Percentiles rank a stretch among this genome's conserved stretches.
phyloP scores from a whole-genome alignment of 106 monocot genomes.

The Triglochin maritima region DNA sequence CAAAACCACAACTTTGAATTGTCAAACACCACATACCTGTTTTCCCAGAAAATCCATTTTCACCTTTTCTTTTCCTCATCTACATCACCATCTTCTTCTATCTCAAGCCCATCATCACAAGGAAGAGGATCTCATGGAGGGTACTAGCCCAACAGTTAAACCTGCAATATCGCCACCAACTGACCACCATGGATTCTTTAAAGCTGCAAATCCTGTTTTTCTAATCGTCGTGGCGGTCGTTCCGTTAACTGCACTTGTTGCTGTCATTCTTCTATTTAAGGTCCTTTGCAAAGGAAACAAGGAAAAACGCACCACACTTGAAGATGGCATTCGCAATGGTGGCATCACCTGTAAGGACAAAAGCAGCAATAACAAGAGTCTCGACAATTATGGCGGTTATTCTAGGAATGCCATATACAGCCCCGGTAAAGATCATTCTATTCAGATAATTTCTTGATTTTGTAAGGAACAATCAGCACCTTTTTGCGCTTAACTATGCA shows the following conservation, averaged over 20 bases:
- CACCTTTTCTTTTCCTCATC: background rate
- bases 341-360: background rate
- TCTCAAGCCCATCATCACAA: background rate
- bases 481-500: background rate
- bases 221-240: background rate
- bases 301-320: background rate
- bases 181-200: conserved; percentile 1
- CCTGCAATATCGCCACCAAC: conserved; percentile 1
- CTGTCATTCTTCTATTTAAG: background rate
- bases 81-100: background rate
- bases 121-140: background rate
- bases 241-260: conserved; percentile 2
- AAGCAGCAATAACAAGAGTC: background rate
- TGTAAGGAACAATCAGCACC: background rate
- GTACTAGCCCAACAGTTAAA: background rate
- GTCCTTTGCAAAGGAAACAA: background rate
- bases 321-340: conserved; percentile 2
- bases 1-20: background rate
- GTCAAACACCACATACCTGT: background rate
- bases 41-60: background rate
- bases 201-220: background rate
- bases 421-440: background rate
- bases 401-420: conserved; percentile 4
- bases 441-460: background rate
- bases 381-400: background rate